Evolutionary conservation across 2,329 filamentous ascomycete species (phyloP).

Genomic region (Colletotrichum sp.): DNA sequence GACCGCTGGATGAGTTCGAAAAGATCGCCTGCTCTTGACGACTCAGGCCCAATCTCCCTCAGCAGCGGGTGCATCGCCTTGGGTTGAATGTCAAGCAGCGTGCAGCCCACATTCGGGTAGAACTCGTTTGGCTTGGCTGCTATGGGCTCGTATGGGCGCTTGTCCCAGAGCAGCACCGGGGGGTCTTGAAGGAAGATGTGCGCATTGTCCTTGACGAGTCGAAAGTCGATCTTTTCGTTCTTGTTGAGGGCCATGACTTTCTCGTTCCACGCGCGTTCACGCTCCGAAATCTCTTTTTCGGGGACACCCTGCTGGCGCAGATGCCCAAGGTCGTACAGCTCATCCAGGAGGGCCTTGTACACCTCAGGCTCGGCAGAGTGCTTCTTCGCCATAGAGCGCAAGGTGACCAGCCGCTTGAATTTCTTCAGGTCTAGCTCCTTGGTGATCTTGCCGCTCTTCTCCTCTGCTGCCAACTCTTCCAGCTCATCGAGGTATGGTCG

Average conservation of each 20-base stretch:
- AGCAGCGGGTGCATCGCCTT: conserved; percentile 54
- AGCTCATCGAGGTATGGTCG: conserved; percentile 50
- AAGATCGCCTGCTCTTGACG: conserved; percentile 49
- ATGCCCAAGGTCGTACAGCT: conserved; percentile 30
- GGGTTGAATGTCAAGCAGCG: conserved; percentile 73
- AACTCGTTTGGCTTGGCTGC: conserved; percentile 64
- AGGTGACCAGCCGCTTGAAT: conserved; percentile 26
- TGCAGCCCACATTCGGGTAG: conserved; percentile 62
- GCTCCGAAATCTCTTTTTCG: conserved; percentile 29
- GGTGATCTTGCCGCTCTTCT: conserved; percentile 6
- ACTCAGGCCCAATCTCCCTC: conserved; percentile 45
- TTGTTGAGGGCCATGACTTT: conserved; percentile 36
- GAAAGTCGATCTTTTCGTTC: conserved; percentile 39
- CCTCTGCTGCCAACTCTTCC: conserved; percentile 37
- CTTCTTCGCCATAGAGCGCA: conserved; percentile 28
- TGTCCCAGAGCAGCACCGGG: conserved; percentile 70
- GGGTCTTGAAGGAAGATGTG: conserved; percentile 53
- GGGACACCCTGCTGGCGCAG: conserved; percentile 24
- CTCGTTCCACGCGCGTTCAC: conserved; percentile 38
- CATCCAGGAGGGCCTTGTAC: conserved; percentile 36
- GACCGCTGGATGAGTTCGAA: conserved; percentile 56
- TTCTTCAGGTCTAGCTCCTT: neutral
- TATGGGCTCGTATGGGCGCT: conserved; percentile 74
- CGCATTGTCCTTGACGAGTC: conserved; percentile 55
- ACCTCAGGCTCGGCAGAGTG: neutral